A percentile compares a stretch with the other conserved stretches of the same genome.
These are phyloP conservation scores for Phoma sp. DNA, from an alignment of 2,329 filamentous ascomycete species.

Conservation along the genomic window DNA sequence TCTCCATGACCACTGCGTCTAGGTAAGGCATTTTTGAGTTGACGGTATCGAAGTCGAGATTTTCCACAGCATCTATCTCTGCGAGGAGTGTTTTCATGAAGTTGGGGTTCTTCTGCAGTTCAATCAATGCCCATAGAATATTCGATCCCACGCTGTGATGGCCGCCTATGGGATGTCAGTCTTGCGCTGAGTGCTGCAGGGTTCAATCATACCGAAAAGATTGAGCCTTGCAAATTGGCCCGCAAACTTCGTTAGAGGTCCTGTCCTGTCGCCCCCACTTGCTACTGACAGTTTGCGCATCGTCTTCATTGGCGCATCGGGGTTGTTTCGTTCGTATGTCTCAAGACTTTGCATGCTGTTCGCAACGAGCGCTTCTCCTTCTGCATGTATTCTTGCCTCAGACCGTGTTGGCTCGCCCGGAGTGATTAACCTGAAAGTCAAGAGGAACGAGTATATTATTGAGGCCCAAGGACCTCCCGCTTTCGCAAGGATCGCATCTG, in stretches of 20 bases:
- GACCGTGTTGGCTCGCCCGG: conserved; percentile 4
- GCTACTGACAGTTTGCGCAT: conserved; percentile 5
- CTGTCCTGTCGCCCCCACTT: neutral
- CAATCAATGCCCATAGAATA: conserved; percentile 7
- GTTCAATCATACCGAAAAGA: too few species aligned
- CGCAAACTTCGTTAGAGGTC: neutral
- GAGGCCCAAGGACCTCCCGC: conserved; percentile 11
- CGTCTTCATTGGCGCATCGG: conserved; percentile 5
- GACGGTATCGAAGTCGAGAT: neutral
- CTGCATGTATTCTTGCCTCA: conserved; percentile 1
- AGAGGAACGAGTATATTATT: conserved; percentile 6
- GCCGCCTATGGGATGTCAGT: neutral
- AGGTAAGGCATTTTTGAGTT: conserved; percentile 10
- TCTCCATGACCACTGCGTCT: conserved; percentile 8
- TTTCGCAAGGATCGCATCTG: neutral
- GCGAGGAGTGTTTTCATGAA: neutral
- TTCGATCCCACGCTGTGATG: conserved; percentile 13
- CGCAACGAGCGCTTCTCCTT: neutral
- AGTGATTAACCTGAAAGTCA: conserved; percentile 1
- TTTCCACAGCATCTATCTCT: neutral
- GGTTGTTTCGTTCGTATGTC: neutral
- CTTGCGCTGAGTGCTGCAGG: too few species aligned
- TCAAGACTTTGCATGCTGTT: conserved; percentile 6
- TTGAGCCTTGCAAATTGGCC: neutral
- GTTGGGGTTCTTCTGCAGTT: conserved; percentile 5